phyloP scores from a whole-genome alignment of 1,139 yeast species.

The Pichia sp. region DNA sequence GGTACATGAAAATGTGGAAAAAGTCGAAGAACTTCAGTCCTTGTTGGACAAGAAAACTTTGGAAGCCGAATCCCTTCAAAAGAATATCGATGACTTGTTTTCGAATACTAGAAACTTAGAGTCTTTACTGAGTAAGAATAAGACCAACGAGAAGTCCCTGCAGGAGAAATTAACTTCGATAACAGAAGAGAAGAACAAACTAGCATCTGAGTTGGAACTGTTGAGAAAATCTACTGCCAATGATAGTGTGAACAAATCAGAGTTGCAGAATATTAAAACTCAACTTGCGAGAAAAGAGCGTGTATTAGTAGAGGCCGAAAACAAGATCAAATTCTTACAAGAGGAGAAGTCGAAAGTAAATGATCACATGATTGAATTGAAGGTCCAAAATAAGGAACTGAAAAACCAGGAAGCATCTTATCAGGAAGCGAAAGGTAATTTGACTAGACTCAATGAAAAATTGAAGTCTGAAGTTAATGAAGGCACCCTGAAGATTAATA shows the following conservation, averaged over 20 bases:
- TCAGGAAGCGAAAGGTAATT: slow-evolving; percentile 38
- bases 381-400: slow-evolving; percentile 41
- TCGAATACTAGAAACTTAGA: slow-evolving; percentile 34
- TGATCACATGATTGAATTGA: slow-evolving; percentile 41
- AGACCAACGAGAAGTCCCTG: slow-evolving; percentile 16
- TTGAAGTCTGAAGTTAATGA: slow-evolving; percentile 37
- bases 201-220: slow-evolving; percentile 27
- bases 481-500: slow-evolving; percentile 35
- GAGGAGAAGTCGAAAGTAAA: slow-evolving; percentile 40
- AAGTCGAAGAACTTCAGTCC: slow-evolving; percentile 7
- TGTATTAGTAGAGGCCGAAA: slow-evolving; percentile 26
- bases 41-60: slow-evolving; percentile 14
- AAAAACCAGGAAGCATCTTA: slow-evolving; percentile 37
- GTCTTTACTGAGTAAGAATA: slow-evolving; percentile 7
- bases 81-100: slow-evolving; percentile 19
- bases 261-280: slow-evolving; percentile 30
- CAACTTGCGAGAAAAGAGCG: slow-evolving; percentile 28
- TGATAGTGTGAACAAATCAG: slow-evolving; percentile 32
- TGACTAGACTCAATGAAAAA: slow-evolving; percentile 39
- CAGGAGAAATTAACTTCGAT: slow-evolving; percentile 19
- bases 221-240: slow-evolving; percentile 32
- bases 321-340: slow-evolving; percentile 36
- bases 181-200: slow-evolving; percentile 29
- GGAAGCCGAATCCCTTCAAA: slow-evolving; percentile 12
- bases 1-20: slow-evolving; percentile 18